A percentile compares a stretch with the other conserved stretches of the same genome.
Conservation (phyloP, 805 yeast genomes). For the Kodamaea laetipori region DNA sequence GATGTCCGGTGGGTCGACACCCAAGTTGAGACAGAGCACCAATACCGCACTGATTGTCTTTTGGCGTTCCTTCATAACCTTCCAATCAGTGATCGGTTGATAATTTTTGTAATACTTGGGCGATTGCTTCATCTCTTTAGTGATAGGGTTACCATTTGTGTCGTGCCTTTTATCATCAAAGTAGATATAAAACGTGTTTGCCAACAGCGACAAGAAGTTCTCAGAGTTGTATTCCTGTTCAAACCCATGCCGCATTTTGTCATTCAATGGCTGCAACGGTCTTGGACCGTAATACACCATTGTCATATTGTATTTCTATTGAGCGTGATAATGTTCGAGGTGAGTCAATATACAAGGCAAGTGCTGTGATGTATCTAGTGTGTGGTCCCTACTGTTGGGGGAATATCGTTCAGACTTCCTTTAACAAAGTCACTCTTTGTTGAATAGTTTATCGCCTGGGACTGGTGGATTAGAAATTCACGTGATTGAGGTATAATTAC, state of each 20-base stretch:
- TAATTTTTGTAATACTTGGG: conserved; percentile 49
- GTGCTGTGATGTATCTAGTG: too few species aligned
- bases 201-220: conserved; percentile 55
- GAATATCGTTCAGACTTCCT: too few species aligned
- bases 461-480: too few species aligned
- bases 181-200: conserved; percentile 75
- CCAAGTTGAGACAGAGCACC: conserved; percentile 85
- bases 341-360: too few species aligned
- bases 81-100: conserved; percentile 87
- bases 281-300: conserved; percentile 32
- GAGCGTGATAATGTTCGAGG: too few species aligned
- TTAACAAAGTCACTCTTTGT: too few species aligned
- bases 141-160: conserved; percentile 80
- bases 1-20: conserved; percentile 97
- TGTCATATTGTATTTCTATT: conserved; percentile 7
- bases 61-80: conserved; percentile 83
- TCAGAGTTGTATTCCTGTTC: conserved; percentile 62
- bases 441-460: too few species aligned
- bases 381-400: too few species aligned
- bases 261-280: conserved; percentile 52
- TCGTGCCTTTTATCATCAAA: conserved; percentile 91
- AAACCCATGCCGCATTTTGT: conserved; percentile 64
- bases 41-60: conserved; percentile 93
- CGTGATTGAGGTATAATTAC: too few species aligned
- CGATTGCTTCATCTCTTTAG: conserved; percentile 51